Base-by-base conservation (phyloP, 169 alveolate species). In the Plasmodium berghei region DNA sequence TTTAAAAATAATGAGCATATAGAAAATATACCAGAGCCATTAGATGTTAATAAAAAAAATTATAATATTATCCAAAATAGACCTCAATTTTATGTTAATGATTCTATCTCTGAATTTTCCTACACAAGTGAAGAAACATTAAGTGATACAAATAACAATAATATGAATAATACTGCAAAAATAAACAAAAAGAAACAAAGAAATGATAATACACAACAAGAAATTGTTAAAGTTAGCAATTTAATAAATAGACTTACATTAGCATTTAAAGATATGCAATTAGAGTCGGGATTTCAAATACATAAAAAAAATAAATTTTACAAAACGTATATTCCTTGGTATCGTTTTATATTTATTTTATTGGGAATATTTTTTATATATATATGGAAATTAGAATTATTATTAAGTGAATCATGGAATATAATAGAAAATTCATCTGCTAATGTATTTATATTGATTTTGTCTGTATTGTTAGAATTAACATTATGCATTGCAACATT, bases 241-340 rank as follows among this genome's bases (percentile, higher is more conserved):
- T 56, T 93, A n/a, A 91, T 93, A 61, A 91, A 93, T 70, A 89
- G 92, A 52, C 59, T 90, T 54, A 93, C 96, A 0, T 75, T 93
- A 61, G 92, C 94, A 54, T 93, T 93, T 83, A 91, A 93, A 87
- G 96, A 93, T 40, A 89, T 75, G 89, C 96, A 93, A 80, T 75
- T 93, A 40, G 96, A 93, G 28, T 75, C 94, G 8, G 96, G 93
- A 40, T 93, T 92, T 87, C 89, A 62, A 66, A 71, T 86, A 54
- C 91, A 92, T 56, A 93, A 92, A 75, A 90, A 87, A 55, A 71
- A 90, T 61, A 93, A 92, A 54, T 92, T 92, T 74, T 93, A 93
- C 70, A 74, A 90, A 66, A 74, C 90, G 24, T 89, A 87, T n/a
- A 72, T 91, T 9, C 88, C 92, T 26, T 93, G 96, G 96, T 93